Evolutionary conservation across 2,329 filamentous ascomycete species (phyloP).

Genomic region (Talaromyces piceae): DNA sequence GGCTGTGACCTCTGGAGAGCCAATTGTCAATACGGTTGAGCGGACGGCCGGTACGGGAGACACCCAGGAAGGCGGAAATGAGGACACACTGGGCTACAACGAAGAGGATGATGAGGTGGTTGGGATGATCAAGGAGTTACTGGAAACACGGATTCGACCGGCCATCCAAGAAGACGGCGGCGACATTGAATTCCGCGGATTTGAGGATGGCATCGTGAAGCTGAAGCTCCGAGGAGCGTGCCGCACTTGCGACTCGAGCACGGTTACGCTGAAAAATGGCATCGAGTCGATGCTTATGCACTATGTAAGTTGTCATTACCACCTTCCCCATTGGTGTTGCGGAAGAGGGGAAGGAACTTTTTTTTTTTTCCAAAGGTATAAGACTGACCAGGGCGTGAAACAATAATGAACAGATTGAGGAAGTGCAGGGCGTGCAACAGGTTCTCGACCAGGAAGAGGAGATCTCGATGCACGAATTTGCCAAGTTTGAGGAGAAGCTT

Average conservation of each 20-base stretch:
- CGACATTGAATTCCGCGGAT: constrained; percentile 91
- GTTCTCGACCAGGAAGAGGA: constrained; percentile 89
- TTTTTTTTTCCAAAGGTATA: background rate
- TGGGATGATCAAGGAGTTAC: constrained; percentile 95
- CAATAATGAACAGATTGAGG: constrained; percentile 63
- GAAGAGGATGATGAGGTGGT: constrained; percentile 92
- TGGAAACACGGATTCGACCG: constrained; percentile 90
- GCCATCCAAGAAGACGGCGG: constrained; percentile 97
- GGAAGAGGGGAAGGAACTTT: no score
- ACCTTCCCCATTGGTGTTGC: no score
- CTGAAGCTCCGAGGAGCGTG: constrained; percentile 88
- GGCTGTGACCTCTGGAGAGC: constrained; percentile 73
- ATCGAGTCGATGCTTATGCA: constrained; percentile 99
- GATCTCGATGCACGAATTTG: constrained; percentile 78
- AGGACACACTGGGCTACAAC: constrained; percentile 72
- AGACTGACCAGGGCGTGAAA: background rate
- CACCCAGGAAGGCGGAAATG: constrained; percentile 42
- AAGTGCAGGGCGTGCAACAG: constrained; percentile 87
- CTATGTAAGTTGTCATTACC: constrained; percentile 56
- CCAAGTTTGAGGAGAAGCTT: constrained; percentile 85
- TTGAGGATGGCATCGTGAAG: constrained; percentile 74
- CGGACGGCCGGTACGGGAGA: constrained; percentile 46
- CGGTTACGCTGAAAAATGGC: constrained; percentile 91
- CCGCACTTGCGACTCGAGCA: constrained; percentile 92
- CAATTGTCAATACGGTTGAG: constrained; percentile 66